Conservation (phyloP, 495 filamentous ascomycete genomes). For the Neurospora sp. region DNA sequence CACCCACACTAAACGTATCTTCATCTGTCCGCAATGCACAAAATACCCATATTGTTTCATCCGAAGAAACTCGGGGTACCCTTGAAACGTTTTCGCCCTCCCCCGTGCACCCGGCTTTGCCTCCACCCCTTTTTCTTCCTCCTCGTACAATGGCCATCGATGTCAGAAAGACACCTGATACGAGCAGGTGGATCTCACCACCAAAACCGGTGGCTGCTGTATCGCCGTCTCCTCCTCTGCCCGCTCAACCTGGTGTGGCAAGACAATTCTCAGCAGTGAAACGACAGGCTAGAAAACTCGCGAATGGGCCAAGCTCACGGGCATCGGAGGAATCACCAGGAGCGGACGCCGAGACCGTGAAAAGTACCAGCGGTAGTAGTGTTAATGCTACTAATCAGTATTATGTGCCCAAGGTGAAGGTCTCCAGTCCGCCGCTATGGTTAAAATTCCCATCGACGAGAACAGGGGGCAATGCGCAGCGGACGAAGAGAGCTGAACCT, state of each 20-base stretch:
- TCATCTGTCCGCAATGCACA: background rate
- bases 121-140: background rate
- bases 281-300: constrained; percentile 5
- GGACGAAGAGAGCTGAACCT: background rate
- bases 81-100: background rate
- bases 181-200: background rate
- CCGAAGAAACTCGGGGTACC: background rate
- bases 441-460: constrained; percentile 19
- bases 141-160: background rate
- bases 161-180: background rate
- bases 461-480: constrained; percentile 11
- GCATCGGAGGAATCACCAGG: constrained; percentile 1
- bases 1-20: background rate
- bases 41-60: background rate
- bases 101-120: background rate
- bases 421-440: constrained; percentile 28
- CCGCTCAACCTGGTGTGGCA: background rate
- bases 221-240: background rate
- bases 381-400: background rate
- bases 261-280: constrained; percentile 3
- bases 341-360: constrained; percentile 2
- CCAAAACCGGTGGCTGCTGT: background rate
- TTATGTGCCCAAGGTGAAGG: constrained; percentile 13
- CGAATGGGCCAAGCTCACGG: constrained; percentile 1
- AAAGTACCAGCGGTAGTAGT: background rate